Percentiles rank a stretch among this genome's conserved stretches.
phyloP scores from a whole-genome alignment of 1,284 basidiomycete species.

The Leccinum fallax region DNA sequence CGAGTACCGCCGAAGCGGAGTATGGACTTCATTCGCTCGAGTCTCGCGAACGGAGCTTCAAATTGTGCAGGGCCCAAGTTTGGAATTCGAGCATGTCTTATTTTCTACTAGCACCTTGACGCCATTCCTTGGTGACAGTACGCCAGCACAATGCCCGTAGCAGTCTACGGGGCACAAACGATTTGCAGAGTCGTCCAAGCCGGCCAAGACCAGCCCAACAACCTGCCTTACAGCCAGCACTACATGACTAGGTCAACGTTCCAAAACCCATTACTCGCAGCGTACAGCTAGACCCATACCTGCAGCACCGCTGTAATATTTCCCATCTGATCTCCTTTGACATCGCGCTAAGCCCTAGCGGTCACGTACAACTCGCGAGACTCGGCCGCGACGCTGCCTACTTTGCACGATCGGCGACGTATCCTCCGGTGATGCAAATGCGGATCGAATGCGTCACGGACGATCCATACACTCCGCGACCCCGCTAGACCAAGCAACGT shows the following conservation, averaged over 20 bases:
- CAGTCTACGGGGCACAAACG: background rate
- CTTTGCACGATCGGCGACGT: constrained; percentile 57
- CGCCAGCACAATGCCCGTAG: background rate
- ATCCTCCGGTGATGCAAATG: constrained; percentile 56
- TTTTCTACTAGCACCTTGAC: background rate
- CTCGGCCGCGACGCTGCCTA: constrained; percentile 29
- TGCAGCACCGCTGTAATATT: constrained; percentile 48
- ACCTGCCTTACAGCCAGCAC: background rate
- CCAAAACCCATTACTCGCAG: constrained; percentile 28
- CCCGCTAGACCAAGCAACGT: background rate
- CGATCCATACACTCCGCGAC: constrained; percentile 37
- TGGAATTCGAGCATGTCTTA: background rate
- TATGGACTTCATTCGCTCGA: too few species aligned
- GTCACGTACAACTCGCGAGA: background rate
- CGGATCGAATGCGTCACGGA: constrained; percentile 53
- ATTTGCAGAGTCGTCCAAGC: background rate
- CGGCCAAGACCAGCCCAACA: background rate
- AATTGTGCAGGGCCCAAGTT: background rate
- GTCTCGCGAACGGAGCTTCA: too few species aligned
- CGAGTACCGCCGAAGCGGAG: too few species aligned
- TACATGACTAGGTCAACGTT: background rate
- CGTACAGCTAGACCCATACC: constrained; percentile 56
- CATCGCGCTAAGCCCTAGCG: constrained; percentile 35
- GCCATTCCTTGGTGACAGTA: background rate
- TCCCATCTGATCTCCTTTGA: constrained; percentile 51